Conservation (phyloP, 2,329 filamentous ascomycete species). For the Aspergillus sp. region DNA sequence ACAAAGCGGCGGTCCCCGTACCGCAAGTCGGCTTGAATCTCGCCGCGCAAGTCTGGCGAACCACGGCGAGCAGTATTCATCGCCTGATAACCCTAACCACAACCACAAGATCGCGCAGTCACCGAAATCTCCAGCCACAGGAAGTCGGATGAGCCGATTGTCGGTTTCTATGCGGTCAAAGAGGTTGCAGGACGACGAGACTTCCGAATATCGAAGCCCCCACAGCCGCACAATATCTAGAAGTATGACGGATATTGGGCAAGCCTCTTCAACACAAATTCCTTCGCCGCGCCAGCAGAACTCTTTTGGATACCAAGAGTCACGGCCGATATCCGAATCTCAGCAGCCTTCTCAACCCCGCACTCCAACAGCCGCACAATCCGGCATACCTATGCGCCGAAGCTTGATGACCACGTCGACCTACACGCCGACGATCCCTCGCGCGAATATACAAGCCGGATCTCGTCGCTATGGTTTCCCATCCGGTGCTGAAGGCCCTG, state of each 20-base stretch:
- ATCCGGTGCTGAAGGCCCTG: slow-evolving; percentile 20
- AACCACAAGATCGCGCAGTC: slow-evolving; percentile 14
- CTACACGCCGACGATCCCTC: slow-evolving; percentile 37
- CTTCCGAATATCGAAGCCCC: slow-evolving; percentile 29
- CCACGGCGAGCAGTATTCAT: slow-evolving; percentile 15
- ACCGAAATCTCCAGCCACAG: slow-evolving; percentile 25
- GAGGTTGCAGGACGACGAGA: slow-evolving; percentile 38
- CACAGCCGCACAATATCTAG: slow-evolving; percentile 41
- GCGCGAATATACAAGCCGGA: slow-evolving; percentile 43
- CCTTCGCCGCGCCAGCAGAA: slow-evolving; percentile 35
- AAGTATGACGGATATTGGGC: slow-evolving; percentile 43
- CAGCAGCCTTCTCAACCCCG: slow-evolving; percentile 28
- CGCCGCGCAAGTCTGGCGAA: slow-evolving; percentile 41
- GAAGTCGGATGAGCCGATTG: slow-evolving; percentile 40
- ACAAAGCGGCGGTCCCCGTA: slow-evolving; percentile 29
- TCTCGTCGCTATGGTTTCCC: slow-evolving; percentile 40
- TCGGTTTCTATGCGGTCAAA: slow-evolving; percentile 41
- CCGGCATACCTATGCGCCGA: slow-evolving; percentile 39
- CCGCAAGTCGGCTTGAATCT: slow-evolving; percentile 37
- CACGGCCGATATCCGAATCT: slow-evolving; percentile 26
- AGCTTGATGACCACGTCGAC: slow-evolving; percentile 34
- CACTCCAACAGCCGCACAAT: slow-evolving; percentile 32
- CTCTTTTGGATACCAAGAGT: slow-evolving; percentile 28
- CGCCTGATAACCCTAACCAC: slow-evolving; percentile 9
- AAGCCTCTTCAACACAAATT: slow-evolving; percentile 27